Percentiles rank a stretch among this genome's conserved stretches.
Evolutionary conservation across 805 yeast species (phyloP).

Genomic region (Pichia exigua): DNA sequence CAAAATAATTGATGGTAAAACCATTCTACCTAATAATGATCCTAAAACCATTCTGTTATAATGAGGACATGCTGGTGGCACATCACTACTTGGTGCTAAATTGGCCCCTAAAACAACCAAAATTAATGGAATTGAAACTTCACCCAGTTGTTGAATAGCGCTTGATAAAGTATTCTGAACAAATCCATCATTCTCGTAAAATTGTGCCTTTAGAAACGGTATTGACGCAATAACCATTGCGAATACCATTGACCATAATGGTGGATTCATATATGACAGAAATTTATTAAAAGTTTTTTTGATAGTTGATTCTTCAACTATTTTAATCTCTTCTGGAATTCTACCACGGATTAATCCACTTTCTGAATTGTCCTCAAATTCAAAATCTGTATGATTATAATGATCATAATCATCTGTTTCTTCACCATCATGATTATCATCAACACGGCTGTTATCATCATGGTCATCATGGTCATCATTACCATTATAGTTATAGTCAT

Average conservation of each 20-base stretch:
- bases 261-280: slow-evolving; percentile 58
- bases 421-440: background rate
- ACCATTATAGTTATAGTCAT: background rate
- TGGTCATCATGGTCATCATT: background rate
- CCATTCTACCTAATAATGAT: slow-evolving; percentile 69
- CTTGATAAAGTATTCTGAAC: slow-evolving; percentile 57
- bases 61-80: slow-evolving; percentile 58
- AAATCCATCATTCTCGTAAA: slow-evolving; percentile 54
- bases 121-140: slow-evolving; percentile 71
- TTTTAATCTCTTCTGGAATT: slow-evolving; percentile 3
- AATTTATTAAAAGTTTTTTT: slow-evolving; percentile 9
- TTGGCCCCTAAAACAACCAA: slow-evolving; percentile 75
- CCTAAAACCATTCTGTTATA: slow-evolving; percentile 59
- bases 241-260: slow-evolving; percentile 66
- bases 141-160: slow-evolving; percentile 58
- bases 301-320: background rate
- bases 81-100: slow-evolving; percentile 58
- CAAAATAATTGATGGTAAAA: slow-evolving; percentile 59
- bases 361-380: slow-evolving; percentile 5
- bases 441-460: no score
- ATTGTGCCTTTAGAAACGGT: slow-evolving; percentile 46
- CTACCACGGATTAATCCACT: background rate
- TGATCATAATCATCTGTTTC: background rate
- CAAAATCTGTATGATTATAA: background rate
- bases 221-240: slow-evolving; percentile 64